Evolutionary conservation across 2,329 filamentous ascomycete genomes (phyloP).

Genomic region (Paecilomyces niveus): DNA sequence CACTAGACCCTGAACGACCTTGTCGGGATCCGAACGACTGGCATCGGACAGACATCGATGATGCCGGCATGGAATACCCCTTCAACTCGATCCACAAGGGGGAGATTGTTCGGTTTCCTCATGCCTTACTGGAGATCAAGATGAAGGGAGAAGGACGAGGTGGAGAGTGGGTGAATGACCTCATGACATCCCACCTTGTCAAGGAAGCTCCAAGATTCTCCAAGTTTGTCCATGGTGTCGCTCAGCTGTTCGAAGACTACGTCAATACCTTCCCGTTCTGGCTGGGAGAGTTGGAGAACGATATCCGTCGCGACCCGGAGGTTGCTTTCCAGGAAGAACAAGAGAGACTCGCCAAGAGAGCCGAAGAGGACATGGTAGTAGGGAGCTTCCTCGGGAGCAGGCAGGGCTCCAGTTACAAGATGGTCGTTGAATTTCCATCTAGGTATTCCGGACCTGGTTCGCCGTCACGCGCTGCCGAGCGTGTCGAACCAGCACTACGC

Average conservation of each 20-base stretch:
- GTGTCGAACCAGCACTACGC: background rate
- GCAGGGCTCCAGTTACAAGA: conserved; percentile 20
- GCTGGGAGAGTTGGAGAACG: conserved; percentile 82
- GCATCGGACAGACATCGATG: conserved; percentile 88
- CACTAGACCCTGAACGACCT: conserved; percentile 73
- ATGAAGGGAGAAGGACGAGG: conserved; percentile 57
- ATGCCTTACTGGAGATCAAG: conserved; percentile 88
- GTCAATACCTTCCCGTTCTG: conserved; percentile 96
- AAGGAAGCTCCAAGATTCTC: conserved; percentile 86
- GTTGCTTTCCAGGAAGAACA: conserved; percentile 88
- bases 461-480: conserved; percentile 7
- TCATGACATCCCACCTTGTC: conserved; percentile 88
- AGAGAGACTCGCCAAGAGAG: conserved; percentile 69
- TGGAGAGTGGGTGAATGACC: conserved; percentile 79
- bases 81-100: conserved; percentile 83
- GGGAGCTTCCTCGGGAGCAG: conserved; percentile 70
- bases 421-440: conserved; percentile 27
- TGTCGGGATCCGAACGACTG: conserved; percentile 83
- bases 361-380: conserved; percentile 81
- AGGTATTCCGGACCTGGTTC: conserved; percentile 19
- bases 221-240: conserved; percentile 93
- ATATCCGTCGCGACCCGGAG: conserved; percentile 90
- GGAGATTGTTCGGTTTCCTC: conserved; percentile 85
- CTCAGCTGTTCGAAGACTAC: conserved; percentile 86
- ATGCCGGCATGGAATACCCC: conserved; percentile 72